Evolutionary conservation across 371 early-diverging fungal species (phyloP).

Genomic region (Zychaea mexicana): DNA sequence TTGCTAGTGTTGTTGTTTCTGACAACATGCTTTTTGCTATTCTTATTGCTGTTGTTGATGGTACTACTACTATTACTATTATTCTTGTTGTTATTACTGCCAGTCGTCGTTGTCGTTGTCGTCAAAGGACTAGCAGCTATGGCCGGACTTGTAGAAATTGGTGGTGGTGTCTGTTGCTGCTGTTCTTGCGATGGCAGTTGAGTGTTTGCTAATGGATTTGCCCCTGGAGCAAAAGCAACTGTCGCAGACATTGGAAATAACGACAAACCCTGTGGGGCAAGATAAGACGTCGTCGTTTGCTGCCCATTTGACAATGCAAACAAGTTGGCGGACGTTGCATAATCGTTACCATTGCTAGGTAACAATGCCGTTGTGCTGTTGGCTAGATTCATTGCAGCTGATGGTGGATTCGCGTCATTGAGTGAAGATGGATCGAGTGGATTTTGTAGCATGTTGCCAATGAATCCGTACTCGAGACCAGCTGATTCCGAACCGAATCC

Average conservation of each 20-base stretch:
- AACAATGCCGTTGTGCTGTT: neutral
- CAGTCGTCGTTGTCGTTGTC: neutral
- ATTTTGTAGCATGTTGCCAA: constrained; percentile 41
- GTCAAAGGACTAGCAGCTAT: too few relatives aligned
- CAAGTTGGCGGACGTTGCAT: neutral
- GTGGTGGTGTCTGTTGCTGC: neutral
- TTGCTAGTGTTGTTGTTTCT: neutral
- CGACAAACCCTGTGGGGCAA: constrained; percentile 2
- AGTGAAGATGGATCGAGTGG: constrained; percentile 24
- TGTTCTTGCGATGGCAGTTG: neutral
- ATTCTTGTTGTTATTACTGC: neutral
- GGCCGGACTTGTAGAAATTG: too few relatives aligned
- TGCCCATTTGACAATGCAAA: neutral
- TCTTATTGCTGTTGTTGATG: neutral
- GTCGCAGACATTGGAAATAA: constrained; percentile 15
- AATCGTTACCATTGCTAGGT: neutral
- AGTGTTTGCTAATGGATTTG: constrained; percentile 13
- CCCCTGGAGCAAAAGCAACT: constrained; percentile 17
- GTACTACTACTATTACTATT: neutral
- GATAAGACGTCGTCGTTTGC: neutral
- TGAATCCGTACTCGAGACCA: constrained; percentile 45
- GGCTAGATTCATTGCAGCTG: constrained; percentile 5
- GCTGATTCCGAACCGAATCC: constrained; percentile 48
- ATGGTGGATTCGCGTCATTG: constrained; percentile 15
- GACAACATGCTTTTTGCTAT: neutral